These are phyloP conservation scores for Penicillium verrucosum DNA, from an alignment of 2,329 filamentous ascomycete genomes.

Conservation along the genomic window DNA sequence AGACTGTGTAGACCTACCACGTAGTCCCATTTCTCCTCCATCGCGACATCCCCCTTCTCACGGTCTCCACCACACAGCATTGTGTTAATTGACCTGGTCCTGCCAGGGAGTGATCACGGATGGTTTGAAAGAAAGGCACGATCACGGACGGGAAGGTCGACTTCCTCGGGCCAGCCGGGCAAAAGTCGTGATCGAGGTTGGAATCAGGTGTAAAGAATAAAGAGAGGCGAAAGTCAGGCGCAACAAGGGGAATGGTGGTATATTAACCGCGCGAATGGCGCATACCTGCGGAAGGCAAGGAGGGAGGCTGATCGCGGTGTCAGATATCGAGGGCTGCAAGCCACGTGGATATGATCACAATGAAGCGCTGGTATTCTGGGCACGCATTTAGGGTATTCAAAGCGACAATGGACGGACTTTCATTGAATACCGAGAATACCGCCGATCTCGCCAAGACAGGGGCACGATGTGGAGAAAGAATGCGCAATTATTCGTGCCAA, in stretches of 20 bases:
- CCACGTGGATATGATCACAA: conserved; percentile 3
- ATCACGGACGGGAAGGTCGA: conserved; percentile 11
- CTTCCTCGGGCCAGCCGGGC: conserved; percentile 38
- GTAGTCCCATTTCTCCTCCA: conserved; percentile 93
- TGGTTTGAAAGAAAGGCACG: conserved; percentile 5
- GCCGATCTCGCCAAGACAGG: conserved; percentile 23
- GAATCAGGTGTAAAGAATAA: neutral
- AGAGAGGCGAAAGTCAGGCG: neutral
- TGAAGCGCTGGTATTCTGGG: conserved; percentile 11
- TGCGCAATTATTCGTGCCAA: conserved; percentile 2
- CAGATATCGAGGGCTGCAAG: neutral
- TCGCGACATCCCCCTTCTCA: conserved; percentile 63
- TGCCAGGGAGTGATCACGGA: conserved; percentile 24
- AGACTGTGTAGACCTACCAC: conserved; percentile 58
- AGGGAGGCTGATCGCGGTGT: neutral
- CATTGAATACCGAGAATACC: conserved; percentile 7
- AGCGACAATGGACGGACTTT: conserved; percentile 5
- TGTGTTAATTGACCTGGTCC: conserved; percentile 33
- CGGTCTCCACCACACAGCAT: conserved; percentile 66
- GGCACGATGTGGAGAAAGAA: conserved; percentile 17
- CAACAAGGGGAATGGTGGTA: conserved; percentile 7
- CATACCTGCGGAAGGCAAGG: conserved; percentile 18
- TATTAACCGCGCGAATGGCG: conserved; percentile 19
- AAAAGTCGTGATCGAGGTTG: conserved; percentile 25
- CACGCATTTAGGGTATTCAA: conserved; percentile 10